Conservation (phyloP, 495 filamentous ascomycete genomes). For the Cercophora sp. region DNA sequence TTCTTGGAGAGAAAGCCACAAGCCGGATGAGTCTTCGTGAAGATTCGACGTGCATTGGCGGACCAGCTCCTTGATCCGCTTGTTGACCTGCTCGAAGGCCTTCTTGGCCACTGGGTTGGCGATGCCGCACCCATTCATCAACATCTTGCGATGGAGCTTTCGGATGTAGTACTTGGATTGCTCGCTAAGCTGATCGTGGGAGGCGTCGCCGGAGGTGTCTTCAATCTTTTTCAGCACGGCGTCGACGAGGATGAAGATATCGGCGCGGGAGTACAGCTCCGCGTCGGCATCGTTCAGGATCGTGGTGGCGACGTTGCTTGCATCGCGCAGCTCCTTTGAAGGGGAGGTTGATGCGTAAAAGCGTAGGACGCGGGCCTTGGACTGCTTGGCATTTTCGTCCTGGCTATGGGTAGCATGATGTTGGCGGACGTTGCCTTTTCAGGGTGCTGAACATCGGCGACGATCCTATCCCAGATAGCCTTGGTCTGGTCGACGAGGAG, state of each 20-base stretch:
- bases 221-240: neutral
- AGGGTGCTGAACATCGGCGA: neutral
- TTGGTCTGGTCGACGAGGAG: neutral
- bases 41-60: slow-evolving; percentile 6
- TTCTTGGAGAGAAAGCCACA: slow-evolving; percentile 7
- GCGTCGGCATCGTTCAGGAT: slow-evolving; percentile 1
- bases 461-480: neutral
- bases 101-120: neutral
- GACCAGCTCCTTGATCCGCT: slow-evolving; percentile 3
- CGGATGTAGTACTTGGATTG: slow-evolving; percentile 5
- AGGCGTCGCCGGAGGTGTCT: neutral
- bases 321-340: slow-evolving; percentile 5
- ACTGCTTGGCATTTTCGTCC: neutral
- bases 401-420: slow-evolving; percentile 1
- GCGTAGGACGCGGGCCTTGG: neutral
- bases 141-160: slow-evolving; percentile 8
- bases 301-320: slow-evolving; percentile 3
- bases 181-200: neutral
- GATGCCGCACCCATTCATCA: slow-evolving; percentile 1
- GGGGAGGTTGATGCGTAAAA: slow-evolving; percentile 6
- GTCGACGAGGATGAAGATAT: neutral
- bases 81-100: neutral
- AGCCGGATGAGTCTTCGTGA: neutral
- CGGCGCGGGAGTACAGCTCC: neutral
- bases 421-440: slow-evolving; percentile 1